Evolutionary conservation across 441 rosid genomes (phyloP).

Genomic region (Gossypium davidsonii): DNA sequence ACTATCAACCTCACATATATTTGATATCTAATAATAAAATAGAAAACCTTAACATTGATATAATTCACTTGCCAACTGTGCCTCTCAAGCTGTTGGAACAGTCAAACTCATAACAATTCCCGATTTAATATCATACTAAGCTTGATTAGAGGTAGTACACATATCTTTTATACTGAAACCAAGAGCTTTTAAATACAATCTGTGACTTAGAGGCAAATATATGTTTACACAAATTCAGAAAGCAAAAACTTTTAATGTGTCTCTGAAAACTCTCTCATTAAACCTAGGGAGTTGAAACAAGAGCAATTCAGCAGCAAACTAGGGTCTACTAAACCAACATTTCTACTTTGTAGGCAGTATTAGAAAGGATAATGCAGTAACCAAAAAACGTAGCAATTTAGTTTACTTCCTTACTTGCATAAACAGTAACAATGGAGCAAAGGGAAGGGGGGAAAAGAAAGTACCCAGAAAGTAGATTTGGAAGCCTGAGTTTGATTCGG

Average conservation of each 20-base stretch:
- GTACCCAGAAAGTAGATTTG: conserved; percentile 89
- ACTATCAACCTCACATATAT: background rate
- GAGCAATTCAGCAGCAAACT: background rate
- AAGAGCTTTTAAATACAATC: background rate
- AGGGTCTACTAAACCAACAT: background rate
- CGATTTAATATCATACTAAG: background rate
- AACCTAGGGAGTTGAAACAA: background rate
- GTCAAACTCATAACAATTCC: background rate
- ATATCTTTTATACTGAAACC: background rate
- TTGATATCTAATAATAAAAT: background rate
- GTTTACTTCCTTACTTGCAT: background rate
- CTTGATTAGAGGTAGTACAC: background rate
- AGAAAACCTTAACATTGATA: background rate
- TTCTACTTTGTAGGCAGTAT: background rate
- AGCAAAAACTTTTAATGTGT: background rate
- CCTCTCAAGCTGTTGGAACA: background rate
- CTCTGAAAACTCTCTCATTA: background rate
- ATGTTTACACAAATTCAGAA: background rate
- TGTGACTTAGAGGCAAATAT: background rate
- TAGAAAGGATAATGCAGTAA: background rate
- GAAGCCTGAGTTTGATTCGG: conserved; percentile 86
- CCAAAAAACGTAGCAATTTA: background rate
- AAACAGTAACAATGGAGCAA: conserved; percentile 11
- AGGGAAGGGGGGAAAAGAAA: conserved; percentile 7
- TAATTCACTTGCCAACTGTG: background rate